Evolutionary conservation across 192 early-diverging fungal species (phyloP).

Genomic region (Phlyctochytrium planicorne): DNA sequence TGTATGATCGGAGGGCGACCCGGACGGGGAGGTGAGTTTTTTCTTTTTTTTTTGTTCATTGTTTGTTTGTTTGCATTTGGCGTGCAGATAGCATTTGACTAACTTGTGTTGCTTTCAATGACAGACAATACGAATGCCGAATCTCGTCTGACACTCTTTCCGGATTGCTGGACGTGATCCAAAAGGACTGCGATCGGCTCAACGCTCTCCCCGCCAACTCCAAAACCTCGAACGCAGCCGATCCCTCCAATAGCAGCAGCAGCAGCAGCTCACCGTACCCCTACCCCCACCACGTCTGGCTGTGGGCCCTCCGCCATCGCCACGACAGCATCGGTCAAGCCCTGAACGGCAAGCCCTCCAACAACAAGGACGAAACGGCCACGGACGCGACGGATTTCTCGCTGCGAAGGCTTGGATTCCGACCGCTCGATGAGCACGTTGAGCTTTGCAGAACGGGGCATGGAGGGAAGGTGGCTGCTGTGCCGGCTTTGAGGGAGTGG

Average conservation of each 20-base stretch:
- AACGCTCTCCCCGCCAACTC: neutral
- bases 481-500: neutral
- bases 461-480: no score
- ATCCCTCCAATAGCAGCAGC: no score
- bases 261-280: no score
- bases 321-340: constrained; percentile 1
- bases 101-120: neutral
- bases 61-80: no score
- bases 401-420: constrained; percentile 3
- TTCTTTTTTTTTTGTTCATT: no score
- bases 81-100: neutral
- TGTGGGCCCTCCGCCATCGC: constrained; percentile 2
- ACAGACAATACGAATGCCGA: constrained; percentile 4
- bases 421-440: neutral
- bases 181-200: neutral
- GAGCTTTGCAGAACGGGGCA: neutral
- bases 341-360: neutral
- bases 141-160: neutral
- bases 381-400: constrained; percentile 10
- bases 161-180: neutral
- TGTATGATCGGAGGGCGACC: constrained; percentile 3
- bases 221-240: neutral
- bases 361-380: neutral
- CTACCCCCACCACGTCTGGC: neutral
- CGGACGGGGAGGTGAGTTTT: neutral